Percentiles rank a stretch among this genome's conserved stretches.
phyloP scores from a whole-genome alignment of 2,329 filamentous ascomycete species.

The Aplosporella prunicola region DNA sequence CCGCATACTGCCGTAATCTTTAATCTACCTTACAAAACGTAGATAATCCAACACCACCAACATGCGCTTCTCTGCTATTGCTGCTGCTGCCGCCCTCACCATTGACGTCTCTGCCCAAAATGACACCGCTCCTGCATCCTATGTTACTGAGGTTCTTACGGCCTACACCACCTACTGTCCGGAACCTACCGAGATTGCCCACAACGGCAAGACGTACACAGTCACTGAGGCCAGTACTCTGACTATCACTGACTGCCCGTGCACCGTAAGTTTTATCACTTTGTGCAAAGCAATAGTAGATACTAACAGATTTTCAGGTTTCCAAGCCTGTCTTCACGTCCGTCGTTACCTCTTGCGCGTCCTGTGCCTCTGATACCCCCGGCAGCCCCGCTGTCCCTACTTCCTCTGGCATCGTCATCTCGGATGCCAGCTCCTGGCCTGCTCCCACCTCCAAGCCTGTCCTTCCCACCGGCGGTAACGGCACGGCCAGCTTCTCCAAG shows the following conservation, averaged over 20 bases:
- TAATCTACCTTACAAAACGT: slow-evolving; percentile 22
- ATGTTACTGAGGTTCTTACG: slow-evolving; percentile 19
- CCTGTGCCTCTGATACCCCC: slow-evolving; percentile 2
- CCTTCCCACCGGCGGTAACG: slow-evolving; percentile 10
- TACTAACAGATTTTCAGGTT: too few relatives aligned
- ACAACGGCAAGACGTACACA: slow-evolving; percentile 25
- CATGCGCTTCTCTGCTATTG: slow-evolving; percentile 28
- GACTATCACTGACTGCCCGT: slow-evolving; percentile 21
- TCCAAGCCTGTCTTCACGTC: slow-evolving; percentile 15
- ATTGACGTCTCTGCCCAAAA: slow-evolving; percentile 18
- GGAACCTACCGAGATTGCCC: slow-evolving; percentile 17
- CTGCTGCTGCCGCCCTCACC: slow-evolving; percentile 22
- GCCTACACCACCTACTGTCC: slow-evolving; percentile 21
- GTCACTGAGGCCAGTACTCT: slow-evolving; percentile 24
- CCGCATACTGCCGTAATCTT: slow-evolving; percentile 15
- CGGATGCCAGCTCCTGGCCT: background rate
- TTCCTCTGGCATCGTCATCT: slow-evolving; percentile 2
- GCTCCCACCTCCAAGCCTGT: background rate
- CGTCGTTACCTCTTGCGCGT: slow-evolving; percentile 5
- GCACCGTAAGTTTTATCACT: too few relatives aligned
- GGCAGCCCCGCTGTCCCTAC: slow-evolving; percentile 9
- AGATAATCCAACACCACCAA: slow-evolving; percentile 29
- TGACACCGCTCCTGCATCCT: slow-evolving; percentile 15
- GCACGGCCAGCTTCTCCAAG: slow-evolving; percentile 9
- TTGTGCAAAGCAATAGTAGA: too few relatives aligned